These are phyloP conservation scores for Phanerochaete sordida DNA, from an alignment of 768 basidiomycete species.

Conservation along the genomic window DNA sequence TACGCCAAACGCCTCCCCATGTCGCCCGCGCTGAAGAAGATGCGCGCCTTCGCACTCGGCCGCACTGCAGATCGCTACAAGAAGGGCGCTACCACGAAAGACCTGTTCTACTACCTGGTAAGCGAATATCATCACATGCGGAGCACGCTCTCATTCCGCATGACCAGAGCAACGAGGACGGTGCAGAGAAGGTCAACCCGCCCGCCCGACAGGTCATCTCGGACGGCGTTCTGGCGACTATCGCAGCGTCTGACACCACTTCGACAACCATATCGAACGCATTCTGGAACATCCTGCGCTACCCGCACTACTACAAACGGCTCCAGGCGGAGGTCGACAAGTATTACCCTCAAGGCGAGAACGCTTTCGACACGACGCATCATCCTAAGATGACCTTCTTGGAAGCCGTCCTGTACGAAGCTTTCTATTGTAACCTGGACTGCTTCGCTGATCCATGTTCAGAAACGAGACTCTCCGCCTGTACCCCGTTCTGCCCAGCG, in stretches of 20 bases:
- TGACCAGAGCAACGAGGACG: conserved; percentile 39
- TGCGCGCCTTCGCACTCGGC: neutral
- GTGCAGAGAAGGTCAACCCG: conserved; percentile 30
- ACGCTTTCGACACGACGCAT: conserved; percentile 6
- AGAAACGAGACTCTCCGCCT: conserved; percentile 22
- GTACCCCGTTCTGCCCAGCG: conserved; percentile 18
- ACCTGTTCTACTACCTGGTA: conserved; percentile 42
- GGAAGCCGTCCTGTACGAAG: conserved; percentile 15
- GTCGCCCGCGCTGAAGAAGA: neutral
- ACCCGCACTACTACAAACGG: conserved; percentile 2
- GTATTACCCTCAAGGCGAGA: conserved; percentile 7
- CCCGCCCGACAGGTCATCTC: conserved; percentile 32
- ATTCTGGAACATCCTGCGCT: conserved; percentile 6
- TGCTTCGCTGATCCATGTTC: neutral
- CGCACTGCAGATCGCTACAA: conserved; percentile 1
- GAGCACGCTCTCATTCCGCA: too few species aligned
- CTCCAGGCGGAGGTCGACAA: conserved; percentile 11
- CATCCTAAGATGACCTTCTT: conserved; percentile 11
- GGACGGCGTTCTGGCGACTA: conserved; percentile 35
- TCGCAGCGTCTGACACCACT: conserved; percentile 14
- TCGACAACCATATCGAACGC: conserved; percentile 1
- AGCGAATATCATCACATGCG: neutral
- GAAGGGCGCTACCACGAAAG: conserved; percentile 34
- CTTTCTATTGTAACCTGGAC: neutral
- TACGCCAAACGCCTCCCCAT: conserved; percentile 1